Conservation (phyloP, 116 monocot species). For the Cymodocea nodosa region DNA sequence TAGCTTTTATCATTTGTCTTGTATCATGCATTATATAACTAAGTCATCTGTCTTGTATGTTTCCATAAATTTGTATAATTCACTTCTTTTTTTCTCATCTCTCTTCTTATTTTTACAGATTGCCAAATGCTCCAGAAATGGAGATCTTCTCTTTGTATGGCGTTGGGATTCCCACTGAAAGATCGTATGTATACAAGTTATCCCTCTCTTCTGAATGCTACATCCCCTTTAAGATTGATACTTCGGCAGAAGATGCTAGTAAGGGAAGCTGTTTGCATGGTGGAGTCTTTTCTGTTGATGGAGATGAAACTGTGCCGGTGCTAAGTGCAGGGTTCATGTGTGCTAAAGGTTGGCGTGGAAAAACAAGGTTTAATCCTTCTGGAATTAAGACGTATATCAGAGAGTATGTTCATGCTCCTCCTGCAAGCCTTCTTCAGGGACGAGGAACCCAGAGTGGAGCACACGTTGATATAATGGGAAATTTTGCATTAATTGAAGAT, state of each 20-base stretch:
- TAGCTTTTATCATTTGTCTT: no score
- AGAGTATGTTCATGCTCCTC: constrained; percentile 88
- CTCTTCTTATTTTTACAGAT: constrained; percentile 23
- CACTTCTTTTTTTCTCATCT: background rate
- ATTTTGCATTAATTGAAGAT: constrained; percentile 93
- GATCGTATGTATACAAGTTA: constrained; percentile 90
- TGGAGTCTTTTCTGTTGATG: constrained; percentile 67
- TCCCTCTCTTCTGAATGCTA: constrained; percentile 67
- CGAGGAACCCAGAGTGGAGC: constrained; percentile 96
- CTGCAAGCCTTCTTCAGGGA: constrained; percentile 79
- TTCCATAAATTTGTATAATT: background rate
- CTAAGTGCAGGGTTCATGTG: constrained; percentile 90
- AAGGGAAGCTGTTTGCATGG: constrained; percentile 58
- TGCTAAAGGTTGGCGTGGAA: constrained; percentile 91
- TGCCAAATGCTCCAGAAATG: constrained; percentile 95
- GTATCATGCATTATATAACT: background rate
- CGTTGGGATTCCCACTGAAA: constrained; percentile 92
- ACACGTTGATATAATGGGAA: constrained; percentile 99
- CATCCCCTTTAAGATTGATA: constrained; percentile 91
- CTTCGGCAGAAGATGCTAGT: constrained; percentile 44
- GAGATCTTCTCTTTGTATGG: constrained; percentile 98
- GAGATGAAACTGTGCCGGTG: constrained; percentile 93
- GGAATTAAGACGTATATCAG: constrained; percentile 79
- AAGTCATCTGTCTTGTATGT: background rate
- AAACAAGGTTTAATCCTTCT: constrained; percentile 87